Conservation (phyloP, 2,329 filamentous ascomycete species). For the Phialophora tarda region DNA sequence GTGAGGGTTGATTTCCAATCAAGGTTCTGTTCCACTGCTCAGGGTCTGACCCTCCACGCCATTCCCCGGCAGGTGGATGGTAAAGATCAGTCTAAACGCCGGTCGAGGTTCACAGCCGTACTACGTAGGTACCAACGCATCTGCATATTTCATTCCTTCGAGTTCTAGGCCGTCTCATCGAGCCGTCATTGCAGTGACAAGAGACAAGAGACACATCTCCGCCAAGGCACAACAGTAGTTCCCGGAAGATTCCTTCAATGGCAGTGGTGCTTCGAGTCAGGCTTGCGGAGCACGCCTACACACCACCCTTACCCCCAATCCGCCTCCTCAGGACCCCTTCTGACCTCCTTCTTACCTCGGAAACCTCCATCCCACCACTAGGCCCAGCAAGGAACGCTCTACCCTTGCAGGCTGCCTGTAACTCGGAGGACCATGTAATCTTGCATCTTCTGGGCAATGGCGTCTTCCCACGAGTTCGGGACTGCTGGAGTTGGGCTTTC, state of each 20-base stretch:
- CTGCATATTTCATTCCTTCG: neutral
- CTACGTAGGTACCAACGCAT: neutral
- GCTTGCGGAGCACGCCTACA: neutral
- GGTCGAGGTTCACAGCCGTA: neutral
- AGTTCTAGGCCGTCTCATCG: neutral
- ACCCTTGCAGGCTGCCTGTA: neutral
- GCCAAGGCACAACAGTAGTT: neutral
- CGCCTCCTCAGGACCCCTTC: neutral
- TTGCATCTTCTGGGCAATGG: neutral
- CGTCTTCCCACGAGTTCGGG: conserved; percentile 1
- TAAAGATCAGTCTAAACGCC: neutral
- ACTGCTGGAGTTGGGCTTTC: neutral
- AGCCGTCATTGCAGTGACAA: neutral
- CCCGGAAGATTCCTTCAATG: neutral
- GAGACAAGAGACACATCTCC: neutral
- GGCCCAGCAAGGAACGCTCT: neutral
- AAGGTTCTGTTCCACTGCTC: neutral
- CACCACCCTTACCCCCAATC: neutral
- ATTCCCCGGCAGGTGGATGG: neutral
- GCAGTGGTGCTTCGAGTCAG: neutral
- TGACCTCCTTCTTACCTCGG: neutral
- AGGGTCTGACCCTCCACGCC: conserved; percentile 5
- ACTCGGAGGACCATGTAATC: neutral
- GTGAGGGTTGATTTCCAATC: conserved; percentile 17
- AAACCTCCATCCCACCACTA: conserved; percentile 1